Evolutionary conservation across 495 filamentous ascomycete genomes (phyloP).

Genomic region (Tuber magnatum): DNA sequence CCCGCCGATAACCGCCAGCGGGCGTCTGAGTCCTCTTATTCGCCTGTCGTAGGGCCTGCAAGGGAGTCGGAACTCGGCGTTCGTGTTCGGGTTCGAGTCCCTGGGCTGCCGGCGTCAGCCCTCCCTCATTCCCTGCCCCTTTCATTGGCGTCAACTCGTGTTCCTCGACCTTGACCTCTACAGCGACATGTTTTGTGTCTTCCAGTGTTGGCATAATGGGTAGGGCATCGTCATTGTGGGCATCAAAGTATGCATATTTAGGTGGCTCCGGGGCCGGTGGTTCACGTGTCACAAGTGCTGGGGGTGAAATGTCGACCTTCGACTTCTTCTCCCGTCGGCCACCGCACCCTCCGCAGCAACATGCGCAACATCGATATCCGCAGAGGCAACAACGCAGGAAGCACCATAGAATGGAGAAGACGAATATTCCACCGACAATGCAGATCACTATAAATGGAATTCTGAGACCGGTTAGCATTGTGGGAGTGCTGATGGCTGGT

Average conservation of each 20-base stretch:
- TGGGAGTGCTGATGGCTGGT: neutral
- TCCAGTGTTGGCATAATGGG: conserved; percentile 34
- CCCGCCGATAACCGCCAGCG: conserved; percentile 12
- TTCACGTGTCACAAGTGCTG: conserved; percentile 15
- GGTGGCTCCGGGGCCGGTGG: conserved; percentile 28
- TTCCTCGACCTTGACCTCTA: conserved; percentile 26
- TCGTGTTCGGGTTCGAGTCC: conserved; percentile 11
- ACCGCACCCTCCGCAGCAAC: conserved; percentile 37
- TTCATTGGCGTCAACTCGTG: conserved; percentile 25
- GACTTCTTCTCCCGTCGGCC: conserved; percentile 13
- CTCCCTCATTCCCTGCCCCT: neutral
- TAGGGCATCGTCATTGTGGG: conserved; percentile 27
- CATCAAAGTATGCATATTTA: conserved; percentile 33
- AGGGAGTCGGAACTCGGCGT: neutral
- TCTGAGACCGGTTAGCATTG: conserved; percentile 9
- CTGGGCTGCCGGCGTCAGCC: neutral
- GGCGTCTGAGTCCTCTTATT: neutral
- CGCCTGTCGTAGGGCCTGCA: neutral
- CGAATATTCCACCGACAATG: conserved; percentile 26
- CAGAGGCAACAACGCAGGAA: conserved; percentile 35
- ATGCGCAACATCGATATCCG: conserved; percentile 34
- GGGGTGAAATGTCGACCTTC: conserved; percentile 13
- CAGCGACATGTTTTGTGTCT: conserved; percentile 18
- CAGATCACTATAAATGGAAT: conserved; percentile 39
- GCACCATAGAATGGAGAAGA: conserved; percentile 32